Conservation (phyloP, 257 asterid species). For the Galeopsis tetrahit region DNA sequence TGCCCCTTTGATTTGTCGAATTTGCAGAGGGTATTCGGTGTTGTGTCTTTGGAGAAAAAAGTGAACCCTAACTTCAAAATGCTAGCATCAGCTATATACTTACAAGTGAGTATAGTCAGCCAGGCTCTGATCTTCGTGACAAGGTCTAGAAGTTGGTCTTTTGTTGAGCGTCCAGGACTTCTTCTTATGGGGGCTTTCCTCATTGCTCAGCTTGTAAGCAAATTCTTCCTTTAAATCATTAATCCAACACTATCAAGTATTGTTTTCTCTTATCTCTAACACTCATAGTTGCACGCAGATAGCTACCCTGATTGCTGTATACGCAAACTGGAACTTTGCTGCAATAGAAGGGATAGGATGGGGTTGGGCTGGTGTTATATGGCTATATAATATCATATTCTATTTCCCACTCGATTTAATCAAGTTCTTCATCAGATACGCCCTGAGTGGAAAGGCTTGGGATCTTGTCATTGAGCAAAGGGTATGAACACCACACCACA, state of each 20-base stretch:
- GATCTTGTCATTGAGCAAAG: constrained; percentile 64
- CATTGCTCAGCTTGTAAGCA: constrained; percentile 54
- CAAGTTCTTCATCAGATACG: constrained; percentile 60
- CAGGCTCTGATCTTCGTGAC: constrained; percentile 65
- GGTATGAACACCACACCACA: constrained; percentile 36
- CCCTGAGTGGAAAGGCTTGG: constrained; percentile 67
- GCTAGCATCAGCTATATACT: constrained; percentile 57
- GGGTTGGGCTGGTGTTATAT: constrained; percentile 62
- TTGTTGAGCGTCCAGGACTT: constrained; percentile 57
- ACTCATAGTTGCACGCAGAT: constrained; percentile 37
- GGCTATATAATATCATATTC: constrained; percentile 52
- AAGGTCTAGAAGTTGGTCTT: constrained; percentile 61
- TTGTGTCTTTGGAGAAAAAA: constrained; percentile 38
- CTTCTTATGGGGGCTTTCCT: constrained; percentile 51
- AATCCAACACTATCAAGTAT: neutral
- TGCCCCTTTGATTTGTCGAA: constrained; percentile 17
- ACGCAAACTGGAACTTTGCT: constrained; percentile 53
- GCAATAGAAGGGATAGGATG: constrained; percentile 59
- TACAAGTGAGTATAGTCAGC: constrained; percentile 60
- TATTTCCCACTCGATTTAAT: constrained; percentile 58
- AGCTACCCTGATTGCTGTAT: constrained; percentile 58
- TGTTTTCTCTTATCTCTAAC: constrained; percentile 22
- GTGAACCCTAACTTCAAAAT: constrained; percentile 32
- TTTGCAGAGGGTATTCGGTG: constrained; percentile 45
- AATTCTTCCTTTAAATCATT: neutral